Evolutionary conservation across 2,329 filamentous ascomycete genomes (phyloP), one percentile per base, ranked within the genome.

Genomic region (Xylariales sp.): DNA sequence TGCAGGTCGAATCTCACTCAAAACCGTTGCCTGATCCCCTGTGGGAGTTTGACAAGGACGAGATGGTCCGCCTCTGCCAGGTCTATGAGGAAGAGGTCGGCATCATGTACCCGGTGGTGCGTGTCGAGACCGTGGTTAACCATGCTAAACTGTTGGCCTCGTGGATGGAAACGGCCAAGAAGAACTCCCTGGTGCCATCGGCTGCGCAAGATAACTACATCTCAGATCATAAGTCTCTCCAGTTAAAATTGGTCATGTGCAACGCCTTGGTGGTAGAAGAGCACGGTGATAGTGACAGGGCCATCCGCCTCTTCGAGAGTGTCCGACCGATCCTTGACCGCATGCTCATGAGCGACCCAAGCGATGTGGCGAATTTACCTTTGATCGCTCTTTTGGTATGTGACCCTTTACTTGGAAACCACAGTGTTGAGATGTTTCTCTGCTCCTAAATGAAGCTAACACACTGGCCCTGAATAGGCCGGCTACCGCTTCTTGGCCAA

Each of bases 1-100:
- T 51, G 48, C 13, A 55, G 66, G 17, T 70, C 71, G 54, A 63
- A 55, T 40, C 52, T 21, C 44, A 49, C 23, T 43, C 51, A 3
- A 42, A 13, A 25, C 41, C 37, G 10, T 44, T 53, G 37, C 66
- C 44, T 72, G 91, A 96, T 55, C 88, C 89, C 0, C 75, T 97
- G 19, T 90, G 88, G 78, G 72, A 81, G 6, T 76, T 94, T 33
- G 76, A 77, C 38, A 82, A 83, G 52, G 80, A 89, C 24, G 89
- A 96, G 54, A 87, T 93, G 52, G 60, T 91, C 15, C 78, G 88
- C 2, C 65, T 96, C 12, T 88, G 87, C 47, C 73, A 78, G 12
- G 69, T 94, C 0, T 91, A 93, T 54, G 86, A 95, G 48, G 89
- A 96, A 51, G 90, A 96, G 57, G 83, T 94, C 52, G 88, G 88